Evolutionary conservation across 2,329 filamentous ascomycete genomes (phyloP).

Genomic region (Penicillium sp.): DNA sequence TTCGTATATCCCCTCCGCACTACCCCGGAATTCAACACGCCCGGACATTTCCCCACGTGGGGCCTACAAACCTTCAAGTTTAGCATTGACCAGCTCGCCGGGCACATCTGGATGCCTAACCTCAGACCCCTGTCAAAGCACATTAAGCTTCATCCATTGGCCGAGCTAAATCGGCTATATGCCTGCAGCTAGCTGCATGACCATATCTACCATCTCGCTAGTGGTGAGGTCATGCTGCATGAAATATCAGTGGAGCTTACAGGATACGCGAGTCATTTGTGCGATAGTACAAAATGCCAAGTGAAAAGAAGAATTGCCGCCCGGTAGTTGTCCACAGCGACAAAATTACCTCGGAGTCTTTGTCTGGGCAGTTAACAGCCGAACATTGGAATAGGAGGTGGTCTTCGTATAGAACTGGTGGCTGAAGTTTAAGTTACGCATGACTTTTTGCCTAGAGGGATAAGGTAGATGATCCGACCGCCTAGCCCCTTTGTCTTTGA

Average conservation of each 20-base stretch:
- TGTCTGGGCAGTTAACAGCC: not conserved
- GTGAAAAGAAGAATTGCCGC: not conserved
- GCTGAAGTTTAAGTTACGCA: not conserved
- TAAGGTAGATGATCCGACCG: not conserved
- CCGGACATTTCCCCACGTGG: slow-evolving; percentile 1
- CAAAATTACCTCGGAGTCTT: not conserved
- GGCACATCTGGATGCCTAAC: not conserved
- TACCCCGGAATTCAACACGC: not conserved
- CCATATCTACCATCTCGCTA: not conserved
- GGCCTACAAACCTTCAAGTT: not conserved
- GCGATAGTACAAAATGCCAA: not conserved
- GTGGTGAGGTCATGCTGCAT: slow-evolving; percentile 3
- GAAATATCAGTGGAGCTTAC: not conserved
- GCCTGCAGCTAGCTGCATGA: not conserved
- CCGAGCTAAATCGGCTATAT: slow-evolving; percentile 1
- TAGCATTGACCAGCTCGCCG: not conserved
- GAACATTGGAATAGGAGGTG: not conserved
- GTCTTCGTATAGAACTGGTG: not conserved
- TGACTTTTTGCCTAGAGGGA: not conserved
- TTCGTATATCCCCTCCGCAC: not conserved
- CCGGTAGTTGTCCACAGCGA: not conserved
- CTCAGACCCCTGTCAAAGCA: not conserved
- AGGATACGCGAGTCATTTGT: not conserved
- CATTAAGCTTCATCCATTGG: not conserved
- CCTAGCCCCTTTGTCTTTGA: not conserved